phyloP scores from a whole-genome alignment of 2,329 filamentous ascomycete species.

The Macroventuria anomochaeta region DNA sequence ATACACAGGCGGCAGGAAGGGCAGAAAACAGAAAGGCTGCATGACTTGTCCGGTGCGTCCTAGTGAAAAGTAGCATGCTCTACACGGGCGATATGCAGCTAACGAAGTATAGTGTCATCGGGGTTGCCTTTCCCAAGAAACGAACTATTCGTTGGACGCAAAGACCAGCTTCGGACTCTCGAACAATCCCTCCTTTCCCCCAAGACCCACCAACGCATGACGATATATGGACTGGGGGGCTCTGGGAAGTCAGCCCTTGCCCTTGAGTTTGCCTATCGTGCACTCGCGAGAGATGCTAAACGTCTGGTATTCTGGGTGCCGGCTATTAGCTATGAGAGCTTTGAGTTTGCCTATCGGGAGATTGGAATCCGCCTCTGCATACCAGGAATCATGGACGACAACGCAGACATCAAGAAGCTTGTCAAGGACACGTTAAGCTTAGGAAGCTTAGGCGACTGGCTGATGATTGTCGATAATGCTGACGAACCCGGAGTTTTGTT shows the following conservation, averaged over 20 bases:
- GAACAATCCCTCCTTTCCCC: no score
- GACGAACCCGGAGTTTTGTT: neutral
- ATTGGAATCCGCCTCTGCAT: slow-evolving; percentile 19
- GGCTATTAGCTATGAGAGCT: slow-evolving; percentile 23
- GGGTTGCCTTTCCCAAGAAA: slow-evolving; percentile 14
- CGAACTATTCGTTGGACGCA: slow-evolving; percentile 19
- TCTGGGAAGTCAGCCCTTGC: slow-evolving; percentile 16
- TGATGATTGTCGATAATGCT: slow-evolving; percentile 52
- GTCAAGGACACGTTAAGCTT: slow-evolving; percentile 45
- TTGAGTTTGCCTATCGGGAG: slow-evolving; percentile 27
- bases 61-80: no score
- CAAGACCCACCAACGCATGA: slow-evolving; percentile 14
- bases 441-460: slow-evolving; percentile 41
- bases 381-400: slow-evolving; percentile 27
- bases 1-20: no score
- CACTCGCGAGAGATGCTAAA: slow-evolving; percentile 27
- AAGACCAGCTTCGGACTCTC: slow-evolving; percentile 16
- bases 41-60: no score
- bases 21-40: no score
- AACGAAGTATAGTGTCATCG: no score
- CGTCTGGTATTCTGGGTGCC: slow-evolving; percentile 25
- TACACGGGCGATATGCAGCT: no score
- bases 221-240: slow-evolving; percentile 22
- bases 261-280: slow-evolving; percentile 50
- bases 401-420: slow-evolving; percentile 46